Evolutionary conservation across 176 grass and related monocot species (phyloP).

Genomic region (Oryza glumipatula): DNA sequence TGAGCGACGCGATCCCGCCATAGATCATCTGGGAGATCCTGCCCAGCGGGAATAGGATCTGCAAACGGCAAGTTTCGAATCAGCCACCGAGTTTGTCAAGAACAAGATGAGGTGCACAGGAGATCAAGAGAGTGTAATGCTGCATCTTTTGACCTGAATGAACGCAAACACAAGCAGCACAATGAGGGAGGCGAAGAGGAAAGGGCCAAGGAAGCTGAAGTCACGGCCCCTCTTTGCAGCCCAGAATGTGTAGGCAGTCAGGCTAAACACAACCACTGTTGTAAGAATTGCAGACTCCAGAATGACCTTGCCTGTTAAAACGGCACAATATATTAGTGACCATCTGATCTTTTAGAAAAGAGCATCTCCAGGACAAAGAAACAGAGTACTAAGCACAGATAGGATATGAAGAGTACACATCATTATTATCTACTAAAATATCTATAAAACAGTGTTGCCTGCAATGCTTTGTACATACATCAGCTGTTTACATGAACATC

Average conservation of each 20-base stretch:
- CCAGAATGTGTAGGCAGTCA: constrained; percentile 96
- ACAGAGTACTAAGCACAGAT: neutral
- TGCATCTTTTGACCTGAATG: constrained; percentile 68
- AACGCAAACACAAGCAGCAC: constrained; percentile 80
- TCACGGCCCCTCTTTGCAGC: constrained; percentile 80
- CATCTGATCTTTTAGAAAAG: neutral
- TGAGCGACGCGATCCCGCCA: constrained; percentile 61
- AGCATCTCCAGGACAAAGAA: neutral
- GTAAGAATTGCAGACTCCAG: constrained; percentile 90
- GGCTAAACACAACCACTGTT: constrained; percentile 72
- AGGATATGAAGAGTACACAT: neutral
- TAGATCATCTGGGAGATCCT: constrained; percentile 90
- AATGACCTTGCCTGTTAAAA: constrained; percentile 81
- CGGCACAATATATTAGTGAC: constrained; percentile 8
- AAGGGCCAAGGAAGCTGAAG: constrained; percentile 91
- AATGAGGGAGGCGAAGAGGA: constrained; percentile 79
- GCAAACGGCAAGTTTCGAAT: neutral
- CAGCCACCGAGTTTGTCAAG: neutral
- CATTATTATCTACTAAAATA: neutral
- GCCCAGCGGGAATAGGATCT: constrained; percentile 87
- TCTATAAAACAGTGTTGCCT: neutral
- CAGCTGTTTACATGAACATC: neutral
- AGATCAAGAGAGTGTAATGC: neutral
- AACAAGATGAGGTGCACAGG: too few relatives aligned
- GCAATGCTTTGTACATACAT: neutral